These are phyloP conservation scores for Microascus cirrosus DNA, from an alignment of 2,329 filamentous ascomycete species.

Conservation along the genomic window DNA sequence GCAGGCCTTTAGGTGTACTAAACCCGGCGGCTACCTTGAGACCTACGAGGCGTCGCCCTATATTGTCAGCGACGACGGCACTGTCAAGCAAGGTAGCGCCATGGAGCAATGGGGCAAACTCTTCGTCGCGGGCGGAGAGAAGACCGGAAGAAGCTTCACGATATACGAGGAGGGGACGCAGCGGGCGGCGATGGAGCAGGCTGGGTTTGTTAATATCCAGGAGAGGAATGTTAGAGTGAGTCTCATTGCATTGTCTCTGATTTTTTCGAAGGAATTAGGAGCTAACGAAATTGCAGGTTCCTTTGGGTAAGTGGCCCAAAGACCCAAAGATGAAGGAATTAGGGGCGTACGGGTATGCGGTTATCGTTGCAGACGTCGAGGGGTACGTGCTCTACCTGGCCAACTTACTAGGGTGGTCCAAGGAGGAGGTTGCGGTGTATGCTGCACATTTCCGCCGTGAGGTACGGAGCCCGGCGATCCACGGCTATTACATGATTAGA, in stretches of 20 bases:
- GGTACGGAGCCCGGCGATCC: constrained; percentile 20
- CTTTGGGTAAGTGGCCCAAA: constrained; percentile 32
- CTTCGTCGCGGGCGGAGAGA: constrained; percentile 19
- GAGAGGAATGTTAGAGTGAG: constrained; percentile 29
- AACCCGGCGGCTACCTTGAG: constrained; percentile 31
- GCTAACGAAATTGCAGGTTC: constrained; percentile 9
- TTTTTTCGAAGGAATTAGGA: neutral
- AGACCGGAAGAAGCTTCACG: constrained; percentile 17
- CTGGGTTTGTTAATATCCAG: constrained; percentile 26
- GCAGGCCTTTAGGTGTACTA: constrained; percentile 34
- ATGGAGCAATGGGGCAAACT: constrained; percentile 21
- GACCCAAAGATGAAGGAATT: constrained; percentile 31
- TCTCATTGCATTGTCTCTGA: neutral
- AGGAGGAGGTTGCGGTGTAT: constrained; percentile 19
- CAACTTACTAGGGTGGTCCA: constrained; percentile 20
- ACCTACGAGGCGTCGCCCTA: constrained; percentile 23
- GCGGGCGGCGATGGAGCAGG: constrained; percentile 14
- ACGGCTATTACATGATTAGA: constrained; percentile 27
- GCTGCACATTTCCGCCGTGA: constrained; percentile 19
- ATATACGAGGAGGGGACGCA: constrained; percentile 19
- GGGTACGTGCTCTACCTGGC: constrained; percentile 25
- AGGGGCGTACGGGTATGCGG: constrained; percentile 24
- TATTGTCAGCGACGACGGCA: constrained; percentile 13
- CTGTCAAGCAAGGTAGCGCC: constrained; percentile 12
- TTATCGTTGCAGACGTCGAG: constrained; percentile 20